A percentile compares a stretch with the other conserved stretches of the same genome.
These are phyloP conservation scores for Aplosporella prunicola DNA, from an alignment of 2,329 filamentous ascomycete species.

Conservation along the genomic window DNA sequence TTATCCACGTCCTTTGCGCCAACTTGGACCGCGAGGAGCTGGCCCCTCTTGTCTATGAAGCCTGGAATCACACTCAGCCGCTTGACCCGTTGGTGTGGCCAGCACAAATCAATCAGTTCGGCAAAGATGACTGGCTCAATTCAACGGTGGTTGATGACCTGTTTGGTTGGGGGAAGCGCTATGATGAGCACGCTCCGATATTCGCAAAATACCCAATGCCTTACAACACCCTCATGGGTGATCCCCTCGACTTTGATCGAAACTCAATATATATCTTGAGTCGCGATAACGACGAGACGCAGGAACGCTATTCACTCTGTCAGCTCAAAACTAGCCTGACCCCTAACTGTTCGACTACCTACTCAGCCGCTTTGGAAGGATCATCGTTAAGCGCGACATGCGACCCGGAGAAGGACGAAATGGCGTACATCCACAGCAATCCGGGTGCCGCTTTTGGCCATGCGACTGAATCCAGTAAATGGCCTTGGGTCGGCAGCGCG, in stretches of 20 bases:
- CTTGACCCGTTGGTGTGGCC: conserved; percentile 21
- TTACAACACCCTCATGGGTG: conserved; percentile 51
- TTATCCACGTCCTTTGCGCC: conserved; percentile 63
- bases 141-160: conserved; percentile 52
- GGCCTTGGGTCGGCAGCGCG: conserved; percentile 34
- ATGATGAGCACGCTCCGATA: conserved; percentile 45
- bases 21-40: conserved; percentile 54
- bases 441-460: conserved; percentile 49
- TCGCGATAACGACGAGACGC: conserved; percentile 17
- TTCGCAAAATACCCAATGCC: conserved; percentile 44
- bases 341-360: conserved; percentile 55
- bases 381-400: conserved; percentile 54
- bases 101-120: conserved; percentile 8
- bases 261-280: conserved; percentile 57
- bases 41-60: conserved; percentile 52
- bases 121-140: conserved; percentile 9
- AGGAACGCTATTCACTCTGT: conserved; percentile 54
- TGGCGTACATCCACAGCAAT: conserved; percentile 46
- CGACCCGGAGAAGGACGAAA: conserved; percentile 43
- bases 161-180: conserved; percentile 55
- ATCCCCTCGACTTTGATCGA: conserved; percentile 25
- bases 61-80: conserved; percentile 43
- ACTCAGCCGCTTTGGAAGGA: conserved; percentile 40
- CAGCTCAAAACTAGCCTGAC: conserved; percentile 55
- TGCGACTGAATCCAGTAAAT: conserved; percentile 26